Base-by-base conservation (phyloP, 306 rosid genomes). In the Vigna trinervia region DNA sequence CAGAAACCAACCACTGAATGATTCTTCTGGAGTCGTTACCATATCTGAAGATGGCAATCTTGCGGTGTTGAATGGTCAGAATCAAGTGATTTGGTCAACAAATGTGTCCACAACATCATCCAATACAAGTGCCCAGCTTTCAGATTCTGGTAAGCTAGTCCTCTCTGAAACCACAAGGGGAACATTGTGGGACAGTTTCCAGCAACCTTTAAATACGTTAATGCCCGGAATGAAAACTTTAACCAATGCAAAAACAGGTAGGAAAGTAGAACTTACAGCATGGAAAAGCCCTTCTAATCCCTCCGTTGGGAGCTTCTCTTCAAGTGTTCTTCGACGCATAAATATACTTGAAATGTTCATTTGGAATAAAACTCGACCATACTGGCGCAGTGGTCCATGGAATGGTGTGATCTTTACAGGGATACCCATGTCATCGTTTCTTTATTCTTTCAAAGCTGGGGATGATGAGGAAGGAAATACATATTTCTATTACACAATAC, bases 341-440 rank as follows among this genome's bases (percentile, higher is more conserved):
- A 50, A 22, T 5, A 48, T 67, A 34, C 11, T 41, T 26, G 78
- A 85, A 60, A 0, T 36, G 14, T 68, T 75, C 54, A 34, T 75
- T 28, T 76, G 82, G 86, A 70, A 57, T 8, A 71, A 32, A 69
- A 69, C 32, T 47, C 52, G 11, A 15, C 71, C 64, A 36, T 47
- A 51, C 15, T 85, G 86, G 84, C 83, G 86, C 19, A 75, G 67
- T 30, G 89, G 86, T 53, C 89, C 89, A 12, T 85, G 89, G 89
- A 79, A 85, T 5, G 74, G 86, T 36, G 26, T 1, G 3, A 0
- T 38, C 14, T 82, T 85, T 56, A 36, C 70, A 0, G 86, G 89
- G 45, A 15, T 72, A 58, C 82, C 63, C 0, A 72, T 79, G 84
- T 0, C 1, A 32, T 12, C 66, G 4, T 85, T 71, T 63, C 64